Conservation (phyloP, 495 filamentous ascomycete species). For the Cercophora samala region DNA sequence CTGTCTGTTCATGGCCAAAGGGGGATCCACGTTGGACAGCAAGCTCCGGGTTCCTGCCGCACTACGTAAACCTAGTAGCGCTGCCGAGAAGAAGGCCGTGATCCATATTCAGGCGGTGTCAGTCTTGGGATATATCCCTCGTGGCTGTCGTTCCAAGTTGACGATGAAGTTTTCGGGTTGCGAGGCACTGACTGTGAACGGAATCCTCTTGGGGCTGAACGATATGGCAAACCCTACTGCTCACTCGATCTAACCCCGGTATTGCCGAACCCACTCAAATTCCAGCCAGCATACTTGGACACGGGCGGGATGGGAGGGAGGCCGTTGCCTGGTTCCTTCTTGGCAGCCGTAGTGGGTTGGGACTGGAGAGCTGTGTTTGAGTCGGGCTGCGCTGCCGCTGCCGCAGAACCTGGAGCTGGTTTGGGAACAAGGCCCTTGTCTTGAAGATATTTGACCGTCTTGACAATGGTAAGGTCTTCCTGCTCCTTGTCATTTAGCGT, state of each 20-base stretch:
- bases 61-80: background rate
- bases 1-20: background rate
- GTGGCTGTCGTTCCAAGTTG: background rate
- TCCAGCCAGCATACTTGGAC: constrained; percentile 35
- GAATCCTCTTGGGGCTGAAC: background rate
- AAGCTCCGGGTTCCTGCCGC: background rate
- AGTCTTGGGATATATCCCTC: background rate
- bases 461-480: constrained; percentile 54
- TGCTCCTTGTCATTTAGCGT: constrained; percentile 56
- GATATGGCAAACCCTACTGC: constrained; percentile 12
- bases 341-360: constrained; percentile 22
- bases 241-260: constrained; percentile 32
- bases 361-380: constrained; percentile 10
- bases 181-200: background rate
- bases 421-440: constrained; percentile 38
- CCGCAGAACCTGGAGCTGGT: constrained; percentile 11
- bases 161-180: background rate
- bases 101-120: background rate
- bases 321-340: constrained; percentile 25
- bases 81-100: background rate
- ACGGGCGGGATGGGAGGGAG: constrained; percentile 34
- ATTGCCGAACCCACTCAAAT: constrained; percentile 36
- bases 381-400: constrained; percentile 19
- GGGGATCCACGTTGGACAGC: background rate
- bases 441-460: constrained; percentile 50